These are phyloP conservation scores for Paxillus involutus DNA, from an alignment of 768 basidiomycete genomes.

Conservation along the genomic window DNA sequence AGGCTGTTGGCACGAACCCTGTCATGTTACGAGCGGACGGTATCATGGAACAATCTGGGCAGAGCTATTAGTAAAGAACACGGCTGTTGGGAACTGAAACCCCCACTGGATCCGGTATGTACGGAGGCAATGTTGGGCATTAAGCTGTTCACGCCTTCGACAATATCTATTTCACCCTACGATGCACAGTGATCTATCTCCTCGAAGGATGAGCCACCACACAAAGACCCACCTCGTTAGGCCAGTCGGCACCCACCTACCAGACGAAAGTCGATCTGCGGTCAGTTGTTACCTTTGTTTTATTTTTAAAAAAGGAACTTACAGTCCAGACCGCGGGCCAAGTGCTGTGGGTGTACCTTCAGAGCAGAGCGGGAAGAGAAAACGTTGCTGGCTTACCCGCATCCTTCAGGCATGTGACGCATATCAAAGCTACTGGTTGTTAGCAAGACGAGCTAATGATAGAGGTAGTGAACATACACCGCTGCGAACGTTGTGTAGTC, in stretches of 20 bases:
- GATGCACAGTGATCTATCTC: neutral
- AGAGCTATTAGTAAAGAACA: neutral
- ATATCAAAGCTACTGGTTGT: slow-evolving; percentile 25
- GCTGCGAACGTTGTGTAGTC: slow-evolving; percentile 15
- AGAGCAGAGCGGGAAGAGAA: neutral
- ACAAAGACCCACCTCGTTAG: slow-evolving; percentile 6
- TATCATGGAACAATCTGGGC: slow-evolving; percentile 21
- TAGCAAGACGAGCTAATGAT: neutral
- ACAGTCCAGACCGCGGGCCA: slow-evolving; percentile 28
- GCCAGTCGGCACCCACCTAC: slow-evolving; percentile 20
- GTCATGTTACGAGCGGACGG: slow-evolving; percentile 13
- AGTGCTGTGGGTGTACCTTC: slow-evolving; percentile 10
- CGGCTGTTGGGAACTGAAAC: neutral
- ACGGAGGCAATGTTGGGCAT: slow-evolving; percentile 33
- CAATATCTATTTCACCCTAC: slow-evolving; percentile 46
- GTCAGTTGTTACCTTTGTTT: too few species aligned
- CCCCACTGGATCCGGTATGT: slow-evolving; percentile 28
- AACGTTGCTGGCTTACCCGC: slow-evolving; percentile 18
- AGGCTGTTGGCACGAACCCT: slow-evolving; percentile 11
- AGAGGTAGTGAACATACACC: slow-evolving; percentile 12
- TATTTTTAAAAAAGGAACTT: neutral
- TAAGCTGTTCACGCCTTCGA: slow-evolving; percentile 47
- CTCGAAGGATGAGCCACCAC: neutral
- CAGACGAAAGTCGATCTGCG: neutral
- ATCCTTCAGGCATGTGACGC: slow-evolving; percentile 32